Evolutionary conservation across 305 asterid genomes (phyloP), one percentile per base, ranked within the genome.

Genomic region (Ilex paraguariensis): DNA sequence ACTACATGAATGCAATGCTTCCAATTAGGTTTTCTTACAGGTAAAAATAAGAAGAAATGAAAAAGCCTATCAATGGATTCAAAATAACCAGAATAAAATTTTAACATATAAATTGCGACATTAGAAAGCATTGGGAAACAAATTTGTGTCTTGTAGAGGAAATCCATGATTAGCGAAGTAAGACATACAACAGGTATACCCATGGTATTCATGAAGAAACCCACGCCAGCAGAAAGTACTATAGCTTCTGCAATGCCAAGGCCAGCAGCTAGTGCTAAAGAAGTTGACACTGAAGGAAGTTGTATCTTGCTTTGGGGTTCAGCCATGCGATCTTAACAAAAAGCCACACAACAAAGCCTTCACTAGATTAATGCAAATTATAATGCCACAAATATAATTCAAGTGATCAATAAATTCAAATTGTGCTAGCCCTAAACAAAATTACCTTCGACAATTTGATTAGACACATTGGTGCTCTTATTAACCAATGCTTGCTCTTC

Each of bases 171-270:
- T 73, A 76, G 82, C 80, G 62, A 72, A 77, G 59, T 39, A 75
- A 76, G 81, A 92, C 98, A 82, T 92, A 92, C 98, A 82, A 75
- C 93, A 79, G 90, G 74, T 86, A 92, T 85, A 82, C 98, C 98
- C 88, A 92, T 87, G 76, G 85, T 66, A 80, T 82, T 75, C 91
- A 92, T 72, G 61, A 92, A 70, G 71, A 82, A 75, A 62, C 85
- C 59, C 64, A 97, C 87, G 63, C 97, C 95, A 36, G 68, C 1
- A 64, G 77, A 77, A 68, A 92, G 90, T 14, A 77, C 83, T 63
- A 87, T 73, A 63, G 97, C 88, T 82, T 92, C 97, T 21, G 75
- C 64, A 68, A 89, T 70, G 66, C 97, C 98, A 70, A 92, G 91
- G 65, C 83, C 90, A 7, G 87, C 72, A 68, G 98, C 98, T 65